Evolutionary conservation across 225 moss, liverwort and hornwort genomes (phyloP).

Genomic region (Sphagnum tenellum): DNA sequence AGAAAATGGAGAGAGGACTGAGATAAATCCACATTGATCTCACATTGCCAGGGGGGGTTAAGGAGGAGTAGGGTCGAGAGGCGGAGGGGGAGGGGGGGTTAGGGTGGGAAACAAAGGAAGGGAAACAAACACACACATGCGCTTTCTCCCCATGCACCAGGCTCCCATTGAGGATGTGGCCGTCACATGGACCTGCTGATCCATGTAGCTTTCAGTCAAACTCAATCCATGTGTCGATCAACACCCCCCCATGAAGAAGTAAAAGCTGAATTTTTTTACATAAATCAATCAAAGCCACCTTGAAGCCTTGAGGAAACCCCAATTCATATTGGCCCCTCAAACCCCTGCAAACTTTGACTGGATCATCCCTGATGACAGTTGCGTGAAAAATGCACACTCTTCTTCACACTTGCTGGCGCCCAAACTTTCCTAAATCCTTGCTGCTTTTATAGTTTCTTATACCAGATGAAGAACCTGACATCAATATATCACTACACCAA

Average conservation of each 20-base stretch:
- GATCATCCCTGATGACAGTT: conserved; percentile 16
- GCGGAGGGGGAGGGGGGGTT: conserved; percentile 94
- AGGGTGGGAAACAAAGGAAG: conserved; percentile 71
- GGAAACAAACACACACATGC: conserved; percentile 99
- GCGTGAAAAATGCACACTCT: conserved; percentile 36
- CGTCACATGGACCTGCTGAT: conserved; percentile 99
- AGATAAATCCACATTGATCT: conserved; percentile 90
- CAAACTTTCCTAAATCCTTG: conserved; percentile 9
- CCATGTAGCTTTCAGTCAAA: conserved; percentile 99
- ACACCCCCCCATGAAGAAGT: conserved; percentile 74
- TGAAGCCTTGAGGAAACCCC: conserved; percentile 13
- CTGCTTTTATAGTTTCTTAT: conserved; percentile 43
- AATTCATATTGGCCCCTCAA: conserved; percentile 33
- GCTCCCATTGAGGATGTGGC: conserved; percentile 99
- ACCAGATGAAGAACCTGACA: not conserved
- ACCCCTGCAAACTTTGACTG: conserved; percentile 16
- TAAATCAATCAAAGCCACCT: conserved; percentile 71
- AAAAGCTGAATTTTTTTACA: conserved; percentile 68
- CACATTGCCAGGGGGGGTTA: conserved; percentile 51
- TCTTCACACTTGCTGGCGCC: conserved; percentile 26
- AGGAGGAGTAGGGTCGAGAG: conserved; percentile 54
- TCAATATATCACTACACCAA: no score
- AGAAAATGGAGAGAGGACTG: conserved; percentile 61
- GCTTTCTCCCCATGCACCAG: conserved; percentile 99
- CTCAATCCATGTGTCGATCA: conserved; percentile 98